Conservation (phyloP, 495 filamentous ascomycete genomes). For the Eremomyces bilateralis region DNA sequence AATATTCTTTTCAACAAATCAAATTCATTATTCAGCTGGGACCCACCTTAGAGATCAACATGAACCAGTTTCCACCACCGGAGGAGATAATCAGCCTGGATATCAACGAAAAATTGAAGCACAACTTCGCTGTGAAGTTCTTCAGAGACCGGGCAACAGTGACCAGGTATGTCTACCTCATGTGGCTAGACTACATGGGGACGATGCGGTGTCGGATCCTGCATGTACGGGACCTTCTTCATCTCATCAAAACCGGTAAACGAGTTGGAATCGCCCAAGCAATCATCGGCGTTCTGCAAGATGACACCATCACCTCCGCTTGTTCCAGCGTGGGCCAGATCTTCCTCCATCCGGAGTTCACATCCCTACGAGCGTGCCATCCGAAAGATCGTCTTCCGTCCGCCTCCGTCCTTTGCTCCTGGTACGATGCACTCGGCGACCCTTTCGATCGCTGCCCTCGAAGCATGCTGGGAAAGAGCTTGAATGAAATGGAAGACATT, state of each 20-base stretch:
- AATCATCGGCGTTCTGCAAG: slow-evolving; percentile 18
- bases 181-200: slow-evolving; percentile 64
- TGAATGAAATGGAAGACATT: slow-evolving; percentile 13
- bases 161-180: slow-evolving; percentile 41
- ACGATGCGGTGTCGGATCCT: slow-evolving; percentile 45
- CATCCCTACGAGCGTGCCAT: slow-evolving; percentile 14
- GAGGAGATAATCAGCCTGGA: not conserved
- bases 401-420: slow-evolving; percentile 23
- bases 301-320: slow-evolving; percentile 16
- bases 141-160: slow-evolving; percentile 2
- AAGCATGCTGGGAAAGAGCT: slow-evolving; percentile 15
- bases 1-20: slow-evolving; percentile 41
- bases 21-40: slow-evolving; percentile 33
- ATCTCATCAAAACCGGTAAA: slow-evolving; percentile 27
- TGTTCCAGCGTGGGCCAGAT: slow-evolving; percentile 37
- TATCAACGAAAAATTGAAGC: slow-evolving; percentile 3
- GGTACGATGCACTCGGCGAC: slow-evolving; percentile 34
- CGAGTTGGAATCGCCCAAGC: slow-evolving; percentile 16
- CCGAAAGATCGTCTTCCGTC: slow-evolving; percentile 9
- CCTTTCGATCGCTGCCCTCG: slow-evolving; percentile 30
- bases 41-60: not conserved
- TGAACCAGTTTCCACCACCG: not conserved
- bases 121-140: slow-evolving; percentile 4
- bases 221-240: slow-evolving; percentile 40
- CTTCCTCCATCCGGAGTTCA: slow-evolving; percentile 16